A percentile compares a stretch with the other conserved stretches of the same genome.
Evolutionary conservation across 2,329 filamentous ascomycete species (phyloP).

Genomic region (Ploettnerulaceae sp.): DNA sequence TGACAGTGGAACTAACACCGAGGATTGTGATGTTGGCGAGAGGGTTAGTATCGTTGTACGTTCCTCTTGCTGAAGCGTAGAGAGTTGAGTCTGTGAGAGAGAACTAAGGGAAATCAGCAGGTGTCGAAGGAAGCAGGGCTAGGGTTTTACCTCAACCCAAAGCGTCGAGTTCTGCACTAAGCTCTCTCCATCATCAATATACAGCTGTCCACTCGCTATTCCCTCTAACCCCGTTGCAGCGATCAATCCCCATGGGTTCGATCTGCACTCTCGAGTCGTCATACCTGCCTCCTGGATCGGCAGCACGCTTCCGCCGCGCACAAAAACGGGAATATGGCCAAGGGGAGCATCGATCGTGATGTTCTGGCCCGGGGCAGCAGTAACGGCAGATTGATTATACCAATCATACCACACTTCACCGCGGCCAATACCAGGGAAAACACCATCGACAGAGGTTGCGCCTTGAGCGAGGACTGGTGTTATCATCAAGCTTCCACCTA

Average conservation of each 20-base stretch:
- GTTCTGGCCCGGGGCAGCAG: conserved; percentile 49
- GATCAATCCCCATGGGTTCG: conserved; percentile 63
- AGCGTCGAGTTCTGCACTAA: conserved; percentile 51
- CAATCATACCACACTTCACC: conserved; percentile 72
- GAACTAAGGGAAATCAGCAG: conserved; percentile 35
- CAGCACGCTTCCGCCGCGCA: conserved; percentile 63
- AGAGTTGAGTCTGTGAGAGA: conserved; percentile 41
- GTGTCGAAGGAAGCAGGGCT: neutral
- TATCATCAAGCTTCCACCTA: conserved; percentile 61
- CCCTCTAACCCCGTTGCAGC: conserved; percentile 54
- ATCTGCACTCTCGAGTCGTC: conserved; percentile 59
- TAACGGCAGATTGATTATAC: conserved; percentile 61
- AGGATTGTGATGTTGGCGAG: conserved; percentile 60
- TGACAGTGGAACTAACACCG: conserved; percentile 44
- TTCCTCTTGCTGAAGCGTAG: conserved; percentile 44
- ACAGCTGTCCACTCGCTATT: conserved; percentile 56
- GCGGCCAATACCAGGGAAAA: conserved; percentile 61
- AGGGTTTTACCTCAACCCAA: conserved; percentile 42
- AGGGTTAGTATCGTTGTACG: conserved; percentile 51
- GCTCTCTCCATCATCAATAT: conserved; percentile 72
- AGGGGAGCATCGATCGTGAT: conserved; percentile 56
- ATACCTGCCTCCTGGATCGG: conserved; percentile 64
- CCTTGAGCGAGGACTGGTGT: conserved; percentile 63
- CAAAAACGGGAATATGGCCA: conserved; percentile 65
- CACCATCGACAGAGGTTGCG: conserved; percentile 55